phyloP scores from a whole-genome alignment of 345 rosid genomes.

The Aquilaria sinensis region DNA sequence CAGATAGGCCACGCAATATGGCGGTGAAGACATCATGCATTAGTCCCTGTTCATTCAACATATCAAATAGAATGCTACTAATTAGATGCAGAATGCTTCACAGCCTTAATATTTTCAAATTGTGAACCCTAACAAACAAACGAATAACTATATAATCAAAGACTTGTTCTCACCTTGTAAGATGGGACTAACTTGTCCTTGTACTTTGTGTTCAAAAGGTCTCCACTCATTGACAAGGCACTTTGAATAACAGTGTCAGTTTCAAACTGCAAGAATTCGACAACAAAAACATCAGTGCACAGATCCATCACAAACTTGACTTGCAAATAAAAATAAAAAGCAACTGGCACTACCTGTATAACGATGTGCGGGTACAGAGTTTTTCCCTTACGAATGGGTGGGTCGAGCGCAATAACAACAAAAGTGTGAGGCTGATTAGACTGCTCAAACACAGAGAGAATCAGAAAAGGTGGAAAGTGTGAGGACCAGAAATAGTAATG shows the following conservation, averaged over 20 bases:
- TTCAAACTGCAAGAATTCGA: conserved; percentile 48
- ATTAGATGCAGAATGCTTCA: too few relatives aligned
- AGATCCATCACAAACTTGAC: background rate
- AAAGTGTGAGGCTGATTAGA: conserved; percentile 88
- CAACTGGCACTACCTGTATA: conserved; percentile 49
- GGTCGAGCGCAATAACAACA: conserved; percentile 82
- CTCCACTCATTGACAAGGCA: conserved; percentile 53
- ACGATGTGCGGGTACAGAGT: conserved; percentile 85
- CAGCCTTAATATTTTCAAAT: background rate
- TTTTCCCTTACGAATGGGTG: conserved; percentile 89
- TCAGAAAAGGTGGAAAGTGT: background rate
- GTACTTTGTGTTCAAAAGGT: conserved; percentile 64
- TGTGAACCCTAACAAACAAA: too few relatives aligned
- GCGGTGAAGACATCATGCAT: conserved; percentile 85
- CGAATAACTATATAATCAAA: conserved; percentile 5
- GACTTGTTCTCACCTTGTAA: conserved; percentile 49
- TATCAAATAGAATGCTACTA: background rate
- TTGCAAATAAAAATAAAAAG: background rate
- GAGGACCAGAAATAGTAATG: background rate
- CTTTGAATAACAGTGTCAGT: conserved; percentile 59
- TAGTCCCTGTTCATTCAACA: conserved; percentile 49
- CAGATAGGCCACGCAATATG: conserved; percentile 71
- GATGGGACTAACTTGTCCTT: conserved; percentile 73
- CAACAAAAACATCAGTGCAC: conserved; percentile 3
- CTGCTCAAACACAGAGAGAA: conserved; percentile 30